Conservation (phyloP, 2,329 filamentous ascomycete genomes). For the Tolypocladium amazonense region DNA sequence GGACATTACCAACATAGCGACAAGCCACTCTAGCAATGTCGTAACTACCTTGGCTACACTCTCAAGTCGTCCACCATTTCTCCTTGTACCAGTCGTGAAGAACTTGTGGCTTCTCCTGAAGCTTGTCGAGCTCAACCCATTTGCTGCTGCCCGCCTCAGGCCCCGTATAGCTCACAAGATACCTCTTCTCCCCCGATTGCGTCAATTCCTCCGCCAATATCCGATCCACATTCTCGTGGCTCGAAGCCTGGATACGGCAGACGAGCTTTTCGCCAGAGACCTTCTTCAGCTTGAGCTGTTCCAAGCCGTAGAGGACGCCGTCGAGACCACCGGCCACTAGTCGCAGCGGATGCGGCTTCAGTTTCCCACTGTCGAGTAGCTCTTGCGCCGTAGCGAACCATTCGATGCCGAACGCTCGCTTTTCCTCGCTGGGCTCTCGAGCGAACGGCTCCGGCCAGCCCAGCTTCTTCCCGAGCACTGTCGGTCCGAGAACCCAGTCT, state of each 20-base stretch:
- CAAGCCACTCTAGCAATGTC: no score
- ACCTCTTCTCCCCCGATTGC: background rate
- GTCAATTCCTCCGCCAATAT: background rate
- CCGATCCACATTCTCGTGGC: background rate
- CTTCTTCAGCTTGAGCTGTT: background rate
- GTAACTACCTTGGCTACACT: no score
- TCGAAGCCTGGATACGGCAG: background rate
- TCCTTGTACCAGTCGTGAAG: background rate
- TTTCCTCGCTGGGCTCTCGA: background rate
- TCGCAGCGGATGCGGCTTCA: background rate
- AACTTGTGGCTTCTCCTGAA: background rate
- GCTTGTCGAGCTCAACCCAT: background rate
- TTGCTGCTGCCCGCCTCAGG: background rate
- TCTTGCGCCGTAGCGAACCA: background rate
- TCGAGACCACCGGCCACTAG: background rate
- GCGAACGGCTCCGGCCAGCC: background rate
- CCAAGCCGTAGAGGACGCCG: background rate
- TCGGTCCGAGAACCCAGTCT: background rate
- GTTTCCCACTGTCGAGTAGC: background rate
- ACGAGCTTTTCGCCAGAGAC: background rate
- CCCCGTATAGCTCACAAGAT: background rate
- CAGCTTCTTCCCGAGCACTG: background rate
- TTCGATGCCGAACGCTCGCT: background rate
- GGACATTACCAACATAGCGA: no score
- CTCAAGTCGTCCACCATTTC: background rate